Base-by-base conservation (phyloP, 768 basidiomycete species). In the Hydnum rufescens region DNA sequence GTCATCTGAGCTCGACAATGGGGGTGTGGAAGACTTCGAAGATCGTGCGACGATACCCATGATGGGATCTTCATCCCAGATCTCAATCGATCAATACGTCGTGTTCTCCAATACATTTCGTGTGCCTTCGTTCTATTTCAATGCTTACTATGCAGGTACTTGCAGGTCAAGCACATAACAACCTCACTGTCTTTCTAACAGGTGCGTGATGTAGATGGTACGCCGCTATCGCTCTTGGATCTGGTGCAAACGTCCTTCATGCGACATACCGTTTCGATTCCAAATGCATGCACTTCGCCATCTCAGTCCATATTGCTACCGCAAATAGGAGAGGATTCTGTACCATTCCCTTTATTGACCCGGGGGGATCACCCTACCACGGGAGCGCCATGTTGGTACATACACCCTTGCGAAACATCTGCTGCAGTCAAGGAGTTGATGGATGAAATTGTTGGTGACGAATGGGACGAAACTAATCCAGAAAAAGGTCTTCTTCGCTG, bases 341-440 rank as follows among this genome's bases (percentile, higher is more conserved):
- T 56, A 3, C 54, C 74, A 3, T 82, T 88, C 59, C 84, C 89
- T 5, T 63, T 90, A 22, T 65, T 93, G 5, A 84, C 87, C 8
- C 85, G 87, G 59, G 83, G 83, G 5, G 89, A 93, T 53, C 89
- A 92, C 59, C 89, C 87, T 0, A 76, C 71, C 3, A 69, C 82
- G 29, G 80, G 77, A 22, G 75, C 68, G 2, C 78, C 80, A 5
- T 78, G 76, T 52, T 93, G 86, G 86, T 86, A 79, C 60, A 67
- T 93, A 34, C 89, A 93, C 62, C 89, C 89, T 5, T 93, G 89
- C 62, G 78, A 84, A 62, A 82, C 79, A 3, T 70, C 71, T 5
- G 64, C 64, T 31, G 74, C 77, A 1, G 74, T 93, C 1, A 66
- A 67, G 23, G 88, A 92, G 64, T 66, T 93, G 22, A 62, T 88